Evolutionary conservation across 495 filamentous ascomycete species (phyloP).

Genomic region (Talaromyces wortmannii): DNA sequence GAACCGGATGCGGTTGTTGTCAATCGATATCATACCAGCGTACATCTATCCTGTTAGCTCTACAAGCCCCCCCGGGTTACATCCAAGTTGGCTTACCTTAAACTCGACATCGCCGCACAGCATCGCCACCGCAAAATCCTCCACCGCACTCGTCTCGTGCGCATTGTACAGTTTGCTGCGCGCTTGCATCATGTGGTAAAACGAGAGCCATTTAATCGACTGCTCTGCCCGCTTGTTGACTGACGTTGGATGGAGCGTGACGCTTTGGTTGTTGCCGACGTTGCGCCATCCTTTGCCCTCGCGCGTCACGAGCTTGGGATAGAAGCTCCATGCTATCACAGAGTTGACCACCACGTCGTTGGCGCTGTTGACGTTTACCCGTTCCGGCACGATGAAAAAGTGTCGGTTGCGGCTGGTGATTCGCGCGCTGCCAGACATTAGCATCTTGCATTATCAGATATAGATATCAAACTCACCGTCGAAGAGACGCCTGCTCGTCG

Average conservation of each 20-base stretch:
- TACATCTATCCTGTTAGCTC: constrained; percentile 51
- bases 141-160: constrained; percentile 77
- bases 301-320: constrained; percentile 80
- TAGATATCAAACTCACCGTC: constrained; percentile 25
- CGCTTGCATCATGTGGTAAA: constrained; percentile 94
- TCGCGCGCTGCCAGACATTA: constrained; percentile 28
- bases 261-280: constrained; percentile 79
- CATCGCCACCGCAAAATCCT: constrained; percentile 74
- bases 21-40: constrained; percentile 76
- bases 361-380: constrained; percentile 63
- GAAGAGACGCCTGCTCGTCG: constrained; percentile 59
- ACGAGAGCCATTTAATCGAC: constrained; percentile 70
- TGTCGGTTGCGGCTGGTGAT: constrained; percentile 53
- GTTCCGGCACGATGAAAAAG: constrained; percentile 74
- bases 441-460: not conserved
- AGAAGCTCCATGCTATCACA: constrained; percentile 87
- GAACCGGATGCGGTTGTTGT: constrained; percentile 84
- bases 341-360: constrained; percentile 73
- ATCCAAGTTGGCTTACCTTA: constrained; percentile 37
- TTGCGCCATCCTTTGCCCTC: constrained; percentile 91
- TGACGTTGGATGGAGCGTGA: constrained; percentile 75
- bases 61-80: not conserved
- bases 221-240: constrained; percentile 69
- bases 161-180: constrained; percentile 76
- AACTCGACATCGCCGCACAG: constrained; percentile 84